Conservation (phyloP, 2,329 filamentous ascomycete genomes). For the Myriangium duriaei region DNA sequence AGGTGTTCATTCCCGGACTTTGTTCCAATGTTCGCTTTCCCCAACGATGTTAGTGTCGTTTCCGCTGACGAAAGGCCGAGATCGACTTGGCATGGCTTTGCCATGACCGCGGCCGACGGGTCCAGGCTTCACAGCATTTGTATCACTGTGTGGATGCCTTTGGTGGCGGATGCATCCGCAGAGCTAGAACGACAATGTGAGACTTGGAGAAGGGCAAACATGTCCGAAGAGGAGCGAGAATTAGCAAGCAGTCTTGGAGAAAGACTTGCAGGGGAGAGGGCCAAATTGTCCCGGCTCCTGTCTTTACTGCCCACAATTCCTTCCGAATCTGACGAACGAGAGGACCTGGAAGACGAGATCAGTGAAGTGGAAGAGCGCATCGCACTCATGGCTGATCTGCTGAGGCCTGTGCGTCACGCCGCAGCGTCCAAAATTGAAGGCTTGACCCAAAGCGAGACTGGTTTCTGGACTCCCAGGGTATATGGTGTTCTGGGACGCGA, state of each 20-base stretch:
- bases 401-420: slow-evolving; percentile 82
- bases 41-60: slow-evolving; percentile 93
- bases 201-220: slow-evolving; percentile 47
- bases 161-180: slow-evolving; percentile 70
- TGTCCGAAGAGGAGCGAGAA: slow-evolving; percentile 84
- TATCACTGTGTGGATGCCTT: slow-evolving; percentile 81
- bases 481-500: slow-evolving; percentile 89
- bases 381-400: slow-evolving; percentile 85
- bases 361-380: slow-evolving; percentile 96
- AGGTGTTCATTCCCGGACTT: slow-evolving; percentile 90
- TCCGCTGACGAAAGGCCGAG: slow-evolving; percentile 86
- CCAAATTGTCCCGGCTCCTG: slow-evolving; percentile 77
- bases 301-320: slow-evolving; percentile 67
- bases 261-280: slow-evolving; percentile 72
- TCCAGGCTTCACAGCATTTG: slow-evolving; percentile 86
- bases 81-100: slow-evolving; percentile 98
- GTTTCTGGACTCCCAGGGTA: slow-evolving; percentile 86
- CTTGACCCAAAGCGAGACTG: slow-evolving; percentile 85
- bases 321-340: slow-evolving; percentile 70
- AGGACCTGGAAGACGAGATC: slow-evolving; percentile 84
- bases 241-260: slow-evolving; percentile 84
- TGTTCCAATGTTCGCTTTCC: slow-evolving; percentile 98
- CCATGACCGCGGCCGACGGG: slow-evolving; percentile 89
- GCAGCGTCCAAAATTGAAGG: slow-evolving; percentile 96
- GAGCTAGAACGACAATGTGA: slow-evolving; percentile 57